Evolutionary conservation across 169 alveolate species (phyloP), one percentile per base, ranked within the genome.

Genomic region (Plasmodium falciparum): DNA sequence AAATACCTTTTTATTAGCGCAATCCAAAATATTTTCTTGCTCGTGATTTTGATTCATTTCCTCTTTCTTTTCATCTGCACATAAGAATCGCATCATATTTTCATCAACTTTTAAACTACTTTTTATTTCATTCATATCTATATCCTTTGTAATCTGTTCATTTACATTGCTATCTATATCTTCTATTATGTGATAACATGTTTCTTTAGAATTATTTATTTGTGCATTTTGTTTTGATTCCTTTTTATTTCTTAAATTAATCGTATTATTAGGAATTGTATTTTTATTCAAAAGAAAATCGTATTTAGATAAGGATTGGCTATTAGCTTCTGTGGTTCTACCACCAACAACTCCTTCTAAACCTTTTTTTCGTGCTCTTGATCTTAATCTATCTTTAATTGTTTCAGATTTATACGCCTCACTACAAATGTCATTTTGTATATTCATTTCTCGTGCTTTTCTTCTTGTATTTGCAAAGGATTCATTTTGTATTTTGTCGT

Each of bases 251-350:
- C 74, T 76, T 52, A 50, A 43, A 20, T 22, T 17, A 63, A 76
- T 33, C 8, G 45, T 76, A 47, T 39, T 76, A 49, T 76, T 67
- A 22, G 67, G 20, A 63, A 43, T 20, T 15, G 54, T 47, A 52
- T 76, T 76, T 66, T 45, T 56, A 45, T 43, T 76, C 78, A 76
- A 26, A 59, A 76, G 70, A 59, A 76, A 76, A 66, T 76, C 89
- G 54, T 76, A 76, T 76, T 76, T 76, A 12, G 89, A 76, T 47
- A 76, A 13, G 26, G 73, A 47, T 63, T 50, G 65, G 39, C 15
- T 73, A 76, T 52, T 76, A 33, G 2, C 22, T 50, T 66, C 15
- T 20, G 20, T 61, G 29, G 8, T 20, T 20, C 12, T 20, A 61
- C 26, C 26, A 11, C 26, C 26, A 6, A 11, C 70, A 24, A 20